Base-by-base conservation (phyloP, 495 filamentous ascomycete genomes). In the Talaromyces wortmannii region DNA sequence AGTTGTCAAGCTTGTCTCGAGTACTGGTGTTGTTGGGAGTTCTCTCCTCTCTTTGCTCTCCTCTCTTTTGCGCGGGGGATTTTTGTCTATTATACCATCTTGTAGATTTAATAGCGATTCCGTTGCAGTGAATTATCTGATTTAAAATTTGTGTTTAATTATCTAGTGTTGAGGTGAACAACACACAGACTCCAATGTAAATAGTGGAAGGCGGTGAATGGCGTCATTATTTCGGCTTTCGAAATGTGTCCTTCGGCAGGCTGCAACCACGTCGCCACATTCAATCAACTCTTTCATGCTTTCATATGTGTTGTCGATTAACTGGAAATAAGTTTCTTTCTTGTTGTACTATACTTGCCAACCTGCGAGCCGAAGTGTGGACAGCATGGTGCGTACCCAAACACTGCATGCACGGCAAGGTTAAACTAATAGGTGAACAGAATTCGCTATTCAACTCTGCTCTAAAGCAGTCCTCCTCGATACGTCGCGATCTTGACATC, bases 381-480 rank as follows among this genome's bases (percentile, higher is more conserved):
- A 23, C 23, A 23, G 23, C 23, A 23, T 23, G 23, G 23, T 23
- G 23, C 23, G 23, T 23, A 23, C 23, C 23, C 23, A 23, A 23
- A 23, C 23, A 23, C 23, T 23, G 23, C 4, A 23, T 23, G 23
- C 23, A 4, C 23, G 23, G 23, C 23, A 23, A 23, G 23, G 23
- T 23, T 4, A 23, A 23, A 52, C 29, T 15, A 31, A 6, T 18
- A 40, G 36, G 2, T 40, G 8, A 40, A 40, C 52, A 86, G 92
- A 96, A 96, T 69, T 89, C 90, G 13, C 82, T 92, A 57, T 97
- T 96, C 82, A 97, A 97, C 71, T 92, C 91, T 15, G 92, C 94
- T 31, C 82, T 96, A 31, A 95, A 95, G 73, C 92, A 97, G 76
- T 89, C 86, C 46, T 91, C 88, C 54, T 80, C 90, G 6, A 86